Evolutionary conservation across 164 flowering plant genomes (phyloP).

Genomic region (Vitis rupestris): DNA sequence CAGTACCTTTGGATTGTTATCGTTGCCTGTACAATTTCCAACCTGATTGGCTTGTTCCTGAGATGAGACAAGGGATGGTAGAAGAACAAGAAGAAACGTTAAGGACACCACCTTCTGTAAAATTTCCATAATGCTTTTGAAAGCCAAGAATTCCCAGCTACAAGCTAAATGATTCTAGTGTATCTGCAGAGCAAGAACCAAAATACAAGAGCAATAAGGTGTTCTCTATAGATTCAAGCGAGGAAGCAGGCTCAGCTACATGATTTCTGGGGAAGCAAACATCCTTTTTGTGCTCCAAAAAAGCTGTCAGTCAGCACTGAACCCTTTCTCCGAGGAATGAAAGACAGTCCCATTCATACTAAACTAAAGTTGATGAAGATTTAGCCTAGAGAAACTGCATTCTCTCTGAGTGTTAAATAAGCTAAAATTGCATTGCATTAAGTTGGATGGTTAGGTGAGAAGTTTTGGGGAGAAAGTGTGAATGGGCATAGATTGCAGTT

Average conservation of each 20-base stretch:
- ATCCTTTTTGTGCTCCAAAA: background rate
- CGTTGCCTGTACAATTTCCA: conserved; percentile 5
- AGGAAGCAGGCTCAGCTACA: no score
- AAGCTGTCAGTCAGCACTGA: background rate
- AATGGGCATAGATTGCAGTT: conserved; percentile 16
- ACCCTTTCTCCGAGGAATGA: background rate
- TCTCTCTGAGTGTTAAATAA: background rate
- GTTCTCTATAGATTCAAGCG: no score
- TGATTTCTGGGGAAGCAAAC: no score
- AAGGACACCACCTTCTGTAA: conserved; percentile 16
- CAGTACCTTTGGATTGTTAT: conserved; percentile 32
- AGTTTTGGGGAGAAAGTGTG: conserved; percentile 16
- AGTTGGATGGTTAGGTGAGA: conserved; percentile 19
- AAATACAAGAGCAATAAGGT: no score
- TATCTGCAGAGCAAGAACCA: no score
- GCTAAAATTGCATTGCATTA: conserved; percentile 4
- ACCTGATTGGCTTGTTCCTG: conserved; percentile 12
- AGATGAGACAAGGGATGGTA: conserved; percentile 28
- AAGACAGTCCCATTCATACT: background rate
- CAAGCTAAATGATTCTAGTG: no score
- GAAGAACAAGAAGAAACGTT: conserved; percentile 23
- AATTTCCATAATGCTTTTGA: conserved; percentile 4
- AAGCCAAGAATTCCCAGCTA: no score
- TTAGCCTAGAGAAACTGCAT: conserved; percentile 9
- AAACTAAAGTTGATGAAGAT: background rate